Base-by-base conservation (phyloP, 129 eudicot species). In the Daucus carota region DNA sequence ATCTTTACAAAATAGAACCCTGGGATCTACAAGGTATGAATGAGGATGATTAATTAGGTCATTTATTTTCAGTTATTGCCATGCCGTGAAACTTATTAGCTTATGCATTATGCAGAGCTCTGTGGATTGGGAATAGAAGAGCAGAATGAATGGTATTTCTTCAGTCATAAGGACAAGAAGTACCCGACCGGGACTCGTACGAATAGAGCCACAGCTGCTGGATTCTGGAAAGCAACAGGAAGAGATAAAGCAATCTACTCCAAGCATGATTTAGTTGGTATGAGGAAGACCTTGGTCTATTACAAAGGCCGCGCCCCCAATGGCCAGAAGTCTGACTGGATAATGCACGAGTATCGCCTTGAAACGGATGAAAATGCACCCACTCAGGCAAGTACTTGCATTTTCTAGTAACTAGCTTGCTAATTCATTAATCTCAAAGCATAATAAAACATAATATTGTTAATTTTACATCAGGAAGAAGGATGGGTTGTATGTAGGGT, bases 211-310 rank as follows among this genome's bases (percentile, higher is more conserved):
- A 93, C 98, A n/a, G 83, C 92, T 59, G 95, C 91, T 12, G 98
- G 98, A 74, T 93, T 93, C 60, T 93, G 98, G 98, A 93, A 93
- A 63, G 98, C 98, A 72, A 93, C 98, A 2, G 98, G 98, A 28
- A 87, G 98, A 29, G 98, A 93, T 74, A 93, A 93, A 80, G 92
- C 98, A 8, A 90, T 93, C 60, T 90, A 90, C 81, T 85, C 92
- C 3, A 90, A 90, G 83, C 90, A 88, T 33, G 94, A 92, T 40
- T 84, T 92, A 75, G 87, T 92, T 76, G 98, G 98, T 6, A 92
- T 92, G 98, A 88, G 98, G 79, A 92, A 92, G 85, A 92, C 98
- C 20, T 85, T 92, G 68, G 98, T 92, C n/a, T 93, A 86, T 48
- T 93, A 93, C 47, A 88, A 88, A 81, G 98, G 98, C 3, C 84